These are phyloP conservation scores for Talaromyces ruber DNA, from an alignment of 495 filamentous ascomycete genomes.

Conservation along the genomic window DNA sequence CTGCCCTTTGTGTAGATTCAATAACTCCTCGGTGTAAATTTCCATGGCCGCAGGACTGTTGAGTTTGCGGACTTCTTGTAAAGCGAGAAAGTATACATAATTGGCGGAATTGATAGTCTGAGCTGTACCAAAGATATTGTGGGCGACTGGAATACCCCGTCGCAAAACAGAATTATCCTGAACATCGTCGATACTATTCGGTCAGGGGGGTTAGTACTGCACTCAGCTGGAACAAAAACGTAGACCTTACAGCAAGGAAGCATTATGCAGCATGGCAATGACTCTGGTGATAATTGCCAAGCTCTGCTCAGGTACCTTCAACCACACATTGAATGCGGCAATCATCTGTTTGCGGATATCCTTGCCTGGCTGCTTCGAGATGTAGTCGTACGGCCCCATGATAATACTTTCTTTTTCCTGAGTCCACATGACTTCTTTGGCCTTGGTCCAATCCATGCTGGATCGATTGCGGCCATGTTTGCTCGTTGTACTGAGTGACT, in stretches of 20 bases:
- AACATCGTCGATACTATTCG: slow-evolving; percentile 71
- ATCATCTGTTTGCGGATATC: slow-evolving; percentile 82
- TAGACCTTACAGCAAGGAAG: slow-evolving; percentile 62
- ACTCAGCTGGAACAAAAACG: background rate
- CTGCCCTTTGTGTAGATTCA: slow-evolving; percentile 92
- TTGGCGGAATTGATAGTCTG: slow-evolving; percentile 98
- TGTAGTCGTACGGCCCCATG: slow-evolving; percentile 80
- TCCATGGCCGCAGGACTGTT: slow-evolving; percentile 59
- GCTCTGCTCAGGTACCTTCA: slow-evolving; percentile 70
- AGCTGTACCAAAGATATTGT: slow-evolving; percentile 88
- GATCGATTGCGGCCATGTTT: slow-evolving; percentile 32
- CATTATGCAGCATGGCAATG: slow-evolving; percentile 88
- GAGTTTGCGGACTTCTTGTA: slow-evolving; percentile 73
- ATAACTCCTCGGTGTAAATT: slow-evolving; percentile 80
- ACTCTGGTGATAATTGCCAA: slow-evolving; percentile 80
- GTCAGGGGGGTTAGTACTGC: background rate
- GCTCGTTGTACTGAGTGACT: slow-evolving; percentile 10
- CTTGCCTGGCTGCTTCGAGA: slow-evolving; percentile 79
- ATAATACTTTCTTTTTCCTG: slow-evolving; percentile 69
- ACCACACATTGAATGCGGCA: slow-evolving; percentile 82
- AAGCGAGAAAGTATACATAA: slow-evolving; percentile 89
- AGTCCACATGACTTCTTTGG: slow-evolving; percentile 53
- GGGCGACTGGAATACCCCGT: slow-evolving; percentile 83
- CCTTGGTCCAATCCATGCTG: slow-evolving; percentile 41
- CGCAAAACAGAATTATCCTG: slow-evolving; percentile 79